Percentiles rank a stretch among this genome's conserved stretches.
Evolutionary conservation across 768 basidiomycete genomes (phyloP).

Genomic region (Neoboletus brunneissimus): DNA sequence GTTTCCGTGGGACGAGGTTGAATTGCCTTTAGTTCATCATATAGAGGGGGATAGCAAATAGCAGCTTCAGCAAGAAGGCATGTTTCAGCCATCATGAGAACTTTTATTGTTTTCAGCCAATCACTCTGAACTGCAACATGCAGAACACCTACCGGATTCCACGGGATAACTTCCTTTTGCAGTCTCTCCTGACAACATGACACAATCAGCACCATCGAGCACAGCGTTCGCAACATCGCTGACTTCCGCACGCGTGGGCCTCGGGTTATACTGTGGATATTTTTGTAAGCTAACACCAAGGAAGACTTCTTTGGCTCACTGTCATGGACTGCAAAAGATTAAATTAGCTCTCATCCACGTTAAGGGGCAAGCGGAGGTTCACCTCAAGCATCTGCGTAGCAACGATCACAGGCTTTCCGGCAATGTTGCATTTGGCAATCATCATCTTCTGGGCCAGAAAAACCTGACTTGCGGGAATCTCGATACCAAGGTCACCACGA

Average conservation of each 20-base stretch:
- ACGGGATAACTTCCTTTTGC: constrained; percentile 97
- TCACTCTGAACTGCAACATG: neutral
- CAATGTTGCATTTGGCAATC: constrained; percentile 99
- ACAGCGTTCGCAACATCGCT: constrained; percentile 99
- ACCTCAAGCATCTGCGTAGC: constrained; percentile 99
- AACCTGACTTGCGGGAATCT: constrained; percentile 98
- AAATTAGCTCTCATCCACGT: constrained; percentile 9
- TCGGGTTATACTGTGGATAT: constrained; percentile 82
- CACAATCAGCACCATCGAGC: constrained; percentile 97
- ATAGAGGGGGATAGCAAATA: constrained; percentile 92
- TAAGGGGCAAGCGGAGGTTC: constrained; percentile 15
- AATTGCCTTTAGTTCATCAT: constrained; percentile 78
- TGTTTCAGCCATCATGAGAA: constrained; percentile 99
- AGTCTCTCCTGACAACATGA: constrained; percentile 99
- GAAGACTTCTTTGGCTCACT: constrained; percentile 40
- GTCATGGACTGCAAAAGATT: constrained; percentile 78
- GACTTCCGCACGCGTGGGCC: constrained; percentile 97
- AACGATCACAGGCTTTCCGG: constrained; percentile 96
- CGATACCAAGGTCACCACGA: constrained; percentile 98
- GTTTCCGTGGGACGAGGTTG: constrained; percentile 90
- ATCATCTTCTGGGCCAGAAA: constrained; percentile 99
- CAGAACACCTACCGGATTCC: constrained; percentile 69
- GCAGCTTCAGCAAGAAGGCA: constrained; percentile 95
- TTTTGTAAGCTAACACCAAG: constrained; percentile 2
- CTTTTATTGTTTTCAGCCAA: constrained; percentile 37